Evolutionary conservation across 805 yeast species (phyloP).

Genomic region (Zygotorulaspora chibaensis): DNA sequence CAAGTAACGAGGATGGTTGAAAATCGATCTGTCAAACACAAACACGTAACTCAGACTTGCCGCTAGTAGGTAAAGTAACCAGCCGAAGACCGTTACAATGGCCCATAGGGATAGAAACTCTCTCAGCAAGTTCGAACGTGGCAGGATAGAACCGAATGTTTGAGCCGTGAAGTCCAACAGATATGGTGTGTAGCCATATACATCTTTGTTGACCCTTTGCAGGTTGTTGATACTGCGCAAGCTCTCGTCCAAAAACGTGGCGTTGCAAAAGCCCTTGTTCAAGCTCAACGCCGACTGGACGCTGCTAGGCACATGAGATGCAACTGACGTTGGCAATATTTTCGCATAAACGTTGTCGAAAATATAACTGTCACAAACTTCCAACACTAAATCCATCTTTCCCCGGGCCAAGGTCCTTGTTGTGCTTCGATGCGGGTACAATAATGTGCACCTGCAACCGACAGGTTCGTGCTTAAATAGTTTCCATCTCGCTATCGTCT

Average conservation of each 20-base stretch:
- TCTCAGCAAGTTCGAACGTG: conserved; percentile 69
- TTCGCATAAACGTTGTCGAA: conserved; percentile 74
- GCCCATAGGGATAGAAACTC: conserved; percentile 63
- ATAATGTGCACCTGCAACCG: no score
- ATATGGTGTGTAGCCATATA: conserved; percentile 60
- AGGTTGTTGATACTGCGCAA: conserved; percentile 12
- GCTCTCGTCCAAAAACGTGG: conserved; percentile 22
- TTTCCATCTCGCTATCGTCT: no score
- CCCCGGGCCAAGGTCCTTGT: background rate
- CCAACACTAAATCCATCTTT: conserved; percentile 86
- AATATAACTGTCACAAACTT: conserved; percentile 64
- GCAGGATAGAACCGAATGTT: conserved; percentile 62
- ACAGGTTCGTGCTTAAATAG: no score
- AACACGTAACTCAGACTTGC: conserved; percentile 75
- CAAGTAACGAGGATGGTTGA: conserved; percentile 93
- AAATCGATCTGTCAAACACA: conserved; percentile 81
- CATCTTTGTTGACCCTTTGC: conserved; percentile 35
- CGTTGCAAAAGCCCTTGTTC: conserved; percentile 25
- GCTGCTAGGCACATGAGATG: conserved; percentile 33
- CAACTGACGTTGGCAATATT: conserved; percentile 55
- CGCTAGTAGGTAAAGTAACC: conserved; percentile 69
- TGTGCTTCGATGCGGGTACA: no score
- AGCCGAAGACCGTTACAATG: conserved; percentile 77
- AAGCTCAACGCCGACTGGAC: conserved; percentile 21
- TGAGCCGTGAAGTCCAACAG: conserved; percentile 52